Base-by-base conservation (phyloP, 805 yeast genomes). In the Candida boidinii region DNA sequence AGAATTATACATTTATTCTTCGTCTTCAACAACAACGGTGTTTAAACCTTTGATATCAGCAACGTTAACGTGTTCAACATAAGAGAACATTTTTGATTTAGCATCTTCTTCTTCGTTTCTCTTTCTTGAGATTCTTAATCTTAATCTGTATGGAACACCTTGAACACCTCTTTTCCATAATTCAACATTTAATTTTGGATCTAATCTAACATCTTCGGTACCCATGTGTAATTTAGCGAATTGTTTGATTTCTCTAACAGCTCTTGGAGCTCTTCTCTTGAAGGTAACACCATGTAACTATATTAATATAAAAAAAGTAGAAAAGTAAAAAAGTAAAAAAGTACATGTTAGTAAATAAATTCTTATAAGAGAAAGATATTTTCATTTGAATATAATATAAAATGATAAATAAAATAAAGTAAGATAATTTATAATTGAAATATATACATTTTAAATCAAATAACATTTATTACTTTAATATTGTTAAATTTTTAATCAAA, bases 61-160 rank as follows among this genome's bases (percentile, higher is more conserved):
- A 60, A 92, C 96, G 61, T 73, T 70, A 65, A 92, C 95, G 62
- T 94, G 90, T 79, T 92, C 97, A 62, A 92, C 98, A 71, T 76
- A 88, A 53, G 97, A 87, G 78, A 85, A 92, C 68, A 92, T 79
- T 68, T 88, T 86, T 75, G 86, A 88, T 79, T 81, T 82, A 62
- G 98, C 96, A 66, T 86, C 90, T 78, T 92, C 98, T 77, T 92
- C 98, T 71, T 92, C 96, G 78, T 92, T 92, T 79, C 97, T 86
- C 88, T 82, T 92, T 57, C 62, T 56, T 48, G 97, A 87, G 73
- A 92, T 88, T 77, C 96, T 88, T 67, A 92, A 78, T 78, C 98
- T 88, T 70, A 92, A 66, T 80, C 96, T 88, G 86, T 73, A 75
- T 67, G 95, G 95, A 62, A 86, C 94, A 76, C 96, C 96, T 79